Percentiles rank a stretch among this genome's conserved stretches.
Conservation (phyloP, 305 asterid genomes). For the Striga hermonthica region DNA sequence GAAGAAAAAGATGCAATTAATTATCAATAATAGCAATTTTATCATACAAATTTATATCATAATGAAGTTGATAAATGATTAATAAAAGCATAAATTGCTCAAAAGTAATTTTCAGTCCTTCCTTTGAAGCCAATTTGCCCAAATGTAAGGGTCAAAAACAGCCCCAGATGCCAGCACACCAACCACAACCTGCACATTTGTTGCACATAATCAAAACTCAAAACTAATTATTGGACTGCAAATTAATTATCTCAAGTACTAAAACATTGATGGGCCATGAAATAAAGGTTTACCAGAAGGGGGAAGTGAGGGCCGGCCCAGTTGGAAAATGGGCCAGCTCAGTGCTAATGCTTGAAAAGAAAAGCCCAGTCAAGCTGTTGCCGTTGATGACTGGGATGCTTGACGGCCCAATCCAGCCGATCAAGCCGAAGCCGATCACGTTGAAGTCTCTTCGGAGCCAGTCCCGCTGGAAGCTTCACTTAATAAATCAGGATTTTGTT, state of each 20-base stretch:
- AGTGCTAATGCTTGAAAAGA: conserved; percentile 82
- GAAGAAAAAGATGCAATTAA: too few species aligned
- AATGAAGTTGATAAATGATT: too few species aligned
- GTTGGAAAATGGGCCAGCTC: conserved; percentile 91
- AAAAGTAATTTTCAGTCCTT: conserved; percentile 81
- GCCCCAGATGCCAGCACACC: conserved; percentile 79
- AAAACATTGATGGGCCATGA: background rate
- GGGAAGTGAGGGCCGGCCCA: conserved; percentile 70
- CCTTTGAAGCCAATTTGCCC: conserved; percentile 99
- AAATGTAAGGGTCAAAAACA: conserved; percentile 69
- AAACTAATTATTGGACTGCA: too few species aligned
- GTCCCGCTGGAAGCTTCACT: conserved; percentile 64
- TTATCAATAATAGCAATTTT: too few species aligned
- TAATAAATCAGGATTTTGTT: background rate
- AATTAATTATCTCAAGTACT: too few species aligned
- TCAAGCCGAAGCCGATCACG: conserved; percentile 89
- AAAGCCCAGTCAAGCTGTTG: conserved; percentile 76
- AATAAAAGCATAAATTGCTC: background rate
- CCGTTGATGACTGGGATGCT: conserved; percentile 81
- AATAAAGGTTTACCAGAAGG: conserved; percentile 53
- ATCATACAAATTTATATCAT: too few species aligned
- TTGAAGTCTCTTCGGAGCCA: conserved; percentile 84
- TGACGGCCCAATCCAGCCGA: conserved; percentile 94
- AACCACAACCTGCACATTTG: conserved; percentile 70
- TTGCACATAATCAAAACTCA: too few species aligned